Base-by-base conservation (phyloP, 140 eudicot genomes). In the Oenanthe javanica region DNA sequence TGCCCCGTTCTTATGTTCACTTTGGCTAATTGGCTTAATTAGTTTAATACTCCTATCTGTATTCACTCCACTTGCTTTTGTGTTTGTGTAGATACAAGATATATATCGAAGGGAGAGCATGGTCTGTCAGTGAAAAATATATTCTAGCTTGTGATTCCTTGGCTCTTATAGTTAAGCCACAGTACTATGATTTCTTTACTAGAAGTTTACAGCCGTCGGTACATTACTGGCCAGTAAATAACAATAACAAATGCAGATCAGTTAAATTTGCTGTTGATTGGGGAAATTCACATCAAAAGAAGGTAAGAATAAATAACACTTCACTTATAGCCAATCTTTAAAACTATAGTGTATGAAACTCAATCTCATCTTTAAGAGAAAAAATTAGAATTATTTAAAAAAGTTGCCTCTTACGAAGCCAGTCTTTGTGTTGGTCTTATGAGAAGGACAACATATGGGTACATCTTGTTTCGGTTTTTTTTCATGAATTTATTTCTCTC, bases 41-140 rank as follows among this genome's bases (percentile, higher is more conserved):
- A 19, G 9, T 8, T 21, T 2, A 23, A n/a, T 61, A 0, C 4
- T 61, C 54, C 54, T 50, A 50, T 10, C 16, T 50, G 2, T 74
- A 74, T 15, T 2, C 11, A 31, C n/a, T 80, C 55, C 15, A 9
- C 31, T 66, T 46, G 23, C 6, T 50, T 1, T 38, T 76, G 45
- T 45, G 40, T 25, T 59, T 40, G 50, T 47, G 54, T 64, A 85
- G 88, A 69, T 85, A 85, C 83, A 82, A 85, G 85, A 85, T 85
- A 40, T 42, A 85, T 67, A 74, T 82, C 36, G 88, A 85, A 81
- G 88, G 88, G 36, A 67, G 79, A 18, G 76, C 88, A 19, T 85
- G 88, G 88, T 85, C 88, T 1, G 85, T 85, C 40, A 85, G 88
- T 14, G 80, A 81, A 73, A 85, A 85, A 46, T 85, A 85, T 59